Evolutionary conservation across 345 rosid species (phyloP).

Genomic region (Diplotaxis tenuifolia): DNA sequence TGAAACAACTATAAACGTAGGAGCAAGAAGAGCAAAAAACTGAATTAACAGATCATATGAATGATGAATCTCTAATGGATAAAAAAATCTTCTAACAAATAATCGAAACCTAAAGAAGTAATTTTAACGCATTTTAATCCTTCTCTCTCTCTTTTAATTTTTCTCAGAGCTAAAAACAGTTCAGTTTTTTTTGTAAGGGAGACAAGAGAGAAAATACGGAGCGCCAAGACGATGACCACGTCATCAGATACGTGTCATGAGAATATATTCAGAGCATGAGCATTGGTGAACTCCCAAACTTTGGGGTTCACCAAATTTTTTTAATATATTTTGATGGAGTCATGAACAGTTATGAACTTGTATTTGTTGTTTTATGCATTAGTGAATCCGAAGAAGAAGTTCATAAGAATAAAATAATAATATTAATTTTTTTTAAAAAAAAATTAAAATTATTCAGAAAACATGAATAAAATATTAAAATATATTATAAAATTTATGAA

Average conservation of each 20-base stretch:
- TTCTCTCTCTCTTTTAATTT: not conserved
- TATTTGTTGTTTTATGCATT: no score
- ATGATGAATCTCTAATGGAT: not conserved
- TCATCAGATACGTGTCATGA: slow-evolving; percentile 75
- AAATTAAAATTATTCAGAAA: no score
- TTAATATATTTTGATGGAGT: no score
- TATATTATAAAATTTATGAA: no score
- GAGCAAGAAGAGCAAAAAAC: not conserved
- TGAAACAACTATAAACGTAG: not conserved
- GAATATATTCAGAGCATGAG: no score
- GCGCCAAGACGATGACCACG: slow-evolving; percentile 83
- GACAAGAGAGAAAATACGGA: slow-evolving; percentile 32
- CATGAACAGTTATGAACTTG: no score
- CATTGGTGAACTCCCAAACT: no score
- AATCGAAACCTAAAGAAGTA: not conserved
- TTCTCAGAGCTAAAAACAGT: slow-evolving; percentile 19
- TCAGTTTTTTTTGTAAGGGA: slow-evolving; percentile 18
- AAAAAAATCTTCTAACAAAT: not conserved
- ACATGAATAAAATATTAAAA: no score
- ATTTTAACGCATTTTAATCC: slow-evolving; percentile 29
- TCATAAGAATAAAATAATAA: no score
- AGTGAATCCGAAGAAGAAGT: no score
- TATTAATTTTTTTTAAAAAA: no score
- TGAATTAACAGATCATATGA: not conserved
- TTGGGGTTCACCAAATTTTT: no score